A percentile compares a stretch with the other conserved stretches of the same genome.
phyloP scores from a whole-genome alignment of 176 grass and related monocot genomes.

The Aechmea fasciata region DNA sequence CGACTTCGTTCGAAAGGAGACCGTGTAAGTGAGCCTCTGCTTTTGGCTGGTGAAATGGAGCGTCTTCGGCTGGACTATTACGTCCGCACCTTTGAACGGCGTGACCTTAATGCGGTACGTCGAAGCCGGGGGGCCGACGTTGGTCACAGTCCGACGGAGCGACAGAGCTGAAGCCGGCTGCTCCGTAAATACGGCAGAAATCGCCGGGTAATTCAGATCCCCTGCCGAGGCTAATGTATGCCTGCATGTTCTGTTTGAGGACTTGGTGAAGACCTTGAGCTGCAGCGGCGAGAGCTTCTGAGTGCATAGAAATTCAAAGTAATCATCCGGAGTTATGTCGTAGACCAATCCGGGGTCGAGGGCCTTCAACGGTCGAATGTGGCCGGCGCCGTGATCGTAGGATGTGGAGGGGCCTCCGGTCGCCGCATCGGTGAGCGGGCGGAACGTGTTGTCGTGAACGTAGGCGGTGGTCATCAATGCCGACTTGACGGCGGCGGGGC shows the following conservation, averaged over 20 bases:
- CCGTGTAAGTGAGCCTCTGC: constrained; percentile 75
- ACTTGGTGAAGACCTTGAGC: constrained; percentile 70
- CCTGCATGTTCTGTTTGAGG: constrained; percentile 65
- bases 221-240: constrained; percentile 49
- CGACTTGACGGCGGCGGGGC: constrained; percentile 80
- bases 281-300: constrained; percentile 68
- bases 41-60: constrained; percentile 56
- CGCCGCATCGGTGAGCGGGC: constrained; percentile 49
- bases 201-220: constrained; percentile 86
- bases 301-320: constrained; percentile 88
- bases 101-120: constrained; percentile 51
- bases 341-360: constrained; percentile 78
- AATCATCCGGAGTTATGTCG: constrained; percentile 54
- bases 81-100: constrained; percentile 53
- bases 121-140: constrained; percentile 63
- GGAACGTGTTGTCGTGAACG: constrained; percentile 87
- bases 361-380: constrained; percentile 73
- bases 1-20: constrained; percentile 52
- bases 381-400: constrained; percentile 83
- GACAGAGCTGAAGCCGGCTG: constrained; percentile 31
- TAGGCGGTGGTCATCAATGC: constrained; percentile 97
- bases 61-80: constrained; percentile 48
- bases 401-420: constrained; percentile 60
- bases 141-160: constrained; percentile 65
- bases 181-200: constrained; percentile 56